Evolutionary conservation across 2,329 filamentous ascomycete genomes (phyloP).

Genomic region (Alternaria longipes): DNA sequence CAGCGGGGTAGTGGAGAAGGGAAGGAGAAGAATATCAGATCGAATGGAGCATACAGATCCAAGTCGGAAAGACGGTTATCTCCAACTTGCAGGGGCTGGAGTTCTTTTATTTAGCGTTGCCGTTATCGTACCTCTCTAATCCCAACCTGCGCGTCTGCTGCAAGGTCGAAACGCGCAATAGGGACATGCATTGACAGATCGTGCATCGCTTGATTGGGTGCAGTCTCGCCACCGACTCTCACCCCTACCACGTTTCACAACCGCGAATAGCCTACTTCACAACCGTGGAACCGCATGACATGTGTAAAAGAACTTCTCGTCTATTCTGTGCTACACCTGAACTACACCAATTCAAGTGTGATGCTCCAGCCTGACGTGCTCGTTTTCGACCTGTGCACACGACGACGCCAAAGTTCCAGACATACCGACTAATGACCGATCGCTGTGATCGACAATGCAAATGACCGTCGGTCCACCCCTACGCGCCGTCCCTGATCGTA

Average conservation of each 20-base stretch:
- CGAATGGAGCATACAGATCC: not conserved
- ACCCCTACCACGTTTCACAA: slow-evolving; percentile 29
- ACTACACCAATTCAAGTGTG: not conserved
- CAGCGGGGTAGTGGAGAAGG: slow-evolving; percentile 15
- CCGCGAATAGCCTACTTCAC: not conserved
- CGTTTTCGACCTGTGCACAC: not conserved
- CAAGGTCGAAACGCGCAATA: slow-evolving; percentile 34
- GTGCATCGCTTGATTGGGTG: slow-evolving; percentile 39
- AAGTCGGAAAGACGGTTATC: not conserved
- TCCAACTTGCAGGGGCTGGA: slow-evolving; percentile 13
- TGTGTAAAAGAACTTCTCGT: slow-evolving; percentile 5
- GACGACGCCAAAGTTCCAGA: slow-evolving; percentile 3
- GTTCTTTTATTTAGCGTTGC: slow-evolving; percentile 30
- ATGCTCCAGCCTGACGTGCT: not conserved
- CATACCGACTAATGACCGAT: not conserved
- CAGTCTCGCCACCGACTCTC: slow-evolving; percentile 31
- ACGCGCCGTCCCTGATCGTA: slow-evolving; percentile 2
- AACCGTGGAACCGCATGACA: slow-evolving; percentile 1
- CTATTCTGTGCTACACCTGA: not conserved
- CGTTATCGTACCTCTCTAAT: slow-evolving; percentile 26
- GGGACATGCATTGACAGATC: slow-evolving; percentile 33
- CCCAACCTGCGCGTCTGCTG: slow-evolving; percentile 31
- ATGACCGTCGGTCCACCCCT: slow-evolving; percentile 8
- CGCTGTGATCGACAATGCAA: slow-evolving; percentile 14
- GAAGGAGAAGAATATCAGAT: not conserved